phyloP scores from a whole-genome alignment of 2,329 filamentous ascomycete genomes.

The Microsporum audouinii region DNA sequence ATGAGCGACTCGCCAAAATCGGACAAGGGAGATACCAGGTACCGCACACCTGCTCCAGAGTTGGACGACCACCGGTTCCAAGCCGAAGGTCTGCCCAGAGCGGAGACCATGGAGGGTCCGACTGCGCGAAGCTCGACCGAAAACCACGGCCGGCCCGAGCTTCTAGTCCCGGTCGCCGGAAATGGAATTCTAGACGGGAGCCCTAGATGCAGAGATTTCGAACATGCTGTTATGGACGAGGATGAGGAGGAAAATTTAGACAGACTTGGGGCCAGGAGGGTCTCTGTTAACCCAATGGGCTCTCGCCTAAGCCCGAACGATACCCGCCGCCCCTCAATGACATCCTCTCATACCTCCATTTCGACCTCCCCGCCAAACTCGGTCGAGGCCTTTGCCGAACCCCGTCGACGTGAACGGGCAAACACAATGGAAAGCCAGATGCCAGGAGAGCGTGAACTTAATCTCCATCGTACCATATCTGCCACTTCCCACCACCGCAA shows the following conservation, averaged over 20 bases:
- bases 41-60: slow-evolving; percentile 52
- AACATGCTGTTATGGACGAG: slow-evolving; percentile 74
- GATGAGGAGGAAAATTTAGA: slow-evolving; percentile 41
- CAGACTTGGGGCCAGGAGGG: slow-evolving; percentile 24
- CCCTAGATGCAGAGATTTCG: slow-evolving; percentile 66
- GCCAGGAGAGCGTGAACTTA: slow-evolving; percentile 44
- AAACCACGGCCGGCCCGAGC: slow-evolving; percentile 38
- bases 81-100: slow-evolving; percentile 27
- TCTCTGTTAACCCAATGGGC: slow-evolving; percentile 34
- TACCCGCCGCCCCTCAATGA: slow-evolving; percentile 30
- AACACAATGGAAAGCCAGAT: slow-evolving; percentile 52
- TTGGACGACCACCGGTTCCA: slow-evolving; percentile 72
- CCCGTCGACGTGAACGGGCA: slow-evolving; percentile 68
- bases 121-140: slow-evolving; percentile 28
- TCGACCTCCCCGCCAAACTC: slow-evolving; percentile 88
- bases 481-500: slow-evolving; percentile 52
- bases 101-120: slow-evolving; percentile 25
- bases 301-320: slow-evolving; percentile 28
- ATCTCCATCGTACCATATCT: slow-evolving; percentile 61
- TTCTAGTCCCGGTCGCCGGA: slow-evolving; percentile 34
- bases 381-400: slow-evolving; percentile 91
- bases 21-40: slow-evolving; percentile 49
- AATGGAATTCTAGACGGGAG: slow-evolving; percentile 34
- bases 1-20: slow-evolving; percentile 52
- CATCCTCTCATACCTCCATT: slow-evolving; percentile 46